phyloP scores from a whole-genome alignment of 2,329 filamentous ascomycete genomes.

The Aspergillus sp. region DNA sequence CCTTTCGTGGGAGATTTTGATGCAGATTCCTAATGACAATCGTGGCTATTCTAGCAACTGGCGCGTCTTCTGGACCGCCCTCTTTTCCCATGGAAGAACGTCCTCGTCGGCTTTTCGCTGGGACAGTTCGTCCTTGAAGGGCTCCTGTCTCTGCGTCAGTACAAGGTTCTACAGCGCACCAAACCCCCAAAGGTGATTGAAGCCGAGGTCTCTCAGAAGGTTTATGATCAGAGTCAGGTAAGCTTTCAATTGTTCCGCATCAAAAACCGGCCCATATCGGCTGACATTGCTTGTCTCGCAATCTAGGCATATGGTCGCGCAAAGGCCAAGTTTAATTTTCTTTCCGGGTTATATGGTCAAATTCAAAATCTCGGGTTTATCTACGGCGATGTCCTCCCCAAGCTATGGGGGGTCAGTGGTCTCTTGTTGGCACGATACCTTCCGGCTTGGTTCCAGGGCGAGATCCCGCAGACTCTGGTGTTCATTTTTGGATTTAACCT shows the following conservation, averaged over 20 bases:
- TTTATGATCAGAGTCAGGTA: constrained; percentile 90
- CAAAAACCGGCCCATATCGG: background rate
- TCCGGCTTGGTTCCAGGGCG: constrained; percentile 77
- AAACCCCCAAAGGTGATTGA: constrained; percentile 82
- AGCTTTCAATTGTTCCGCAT: constrained; percentile 9
- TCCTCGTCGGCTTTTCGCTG: constrained; percentile 91
- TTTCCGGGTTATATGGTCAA: constrained; percentile 80
- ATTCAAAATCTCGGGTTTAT: constrained; percentile 86
- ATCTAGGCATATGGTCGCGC: constrained; percentile 81
- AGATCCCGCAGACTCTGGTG: constrained; percentile 89
- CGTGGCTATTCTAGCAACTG: constrained; percentile 55
- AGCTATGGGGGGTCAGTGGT: constrained; percentile 83
- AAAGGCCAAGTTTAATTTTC: constrained; percentile 85
- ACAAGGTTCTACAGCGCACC: constrained; percentile 76
- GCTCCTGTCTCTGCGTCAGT: constrained; percentile 86
- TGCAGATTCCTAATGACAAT: constrained; percentile 10
- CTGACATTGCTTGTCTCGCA: background rate
- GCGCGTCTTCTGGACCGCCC: constrained; percentile 86
- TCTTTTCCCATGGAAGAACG: constrained; percentile 93
- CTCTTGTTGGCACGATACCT: constrained; percentile 70
- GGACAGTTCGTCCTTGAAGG: constrained; percentile 89
- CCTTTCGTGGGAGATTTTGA: background rate
- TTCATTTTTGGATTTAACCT: constrained; percentile 88
- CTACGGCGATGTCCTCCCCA: constrained; percentile 85
- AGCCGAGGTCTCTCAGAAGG: constrained; percentile 83